Conservation (phyloP, 345 rosid genomes). For the Rhodamnia rubescens region DNA sequence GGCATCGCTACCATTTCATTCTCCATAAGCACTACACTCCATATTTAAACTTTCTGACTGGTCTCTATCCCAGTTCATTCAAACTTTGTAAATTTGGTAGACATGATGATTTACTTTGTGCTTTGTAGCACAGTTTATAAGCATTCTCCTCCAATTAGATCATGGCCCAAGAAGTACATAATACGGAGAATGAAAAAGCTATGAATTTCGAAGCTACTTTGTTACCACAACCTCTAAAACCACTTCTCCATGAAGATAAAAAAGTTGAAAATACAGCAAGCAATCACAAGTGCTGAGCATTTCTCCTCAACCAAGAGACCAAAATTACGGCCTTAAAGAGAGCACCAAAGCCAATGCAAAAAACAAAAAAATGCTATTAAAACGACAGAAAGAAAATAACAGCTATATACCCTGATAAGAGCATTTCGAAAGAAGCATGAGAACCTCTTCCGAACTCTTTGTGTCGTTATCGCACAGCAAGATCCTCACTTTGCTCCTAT, state of each 20-base stretch:
- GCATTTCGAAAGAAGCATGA: conserved; percentile 70
- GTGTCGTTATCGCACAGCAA: conserved; percentile 85
- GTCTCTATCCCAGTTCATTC: background rate
- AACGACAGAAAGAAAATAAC: background rate
- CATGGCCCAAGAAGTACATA: background rate
- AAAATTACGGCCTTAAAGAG: background rate
- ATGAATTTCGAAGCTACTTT: background rate
- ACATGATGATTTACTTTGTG: background rate
- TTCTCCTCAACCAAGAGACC: background rate
- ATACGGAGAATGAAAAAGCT: background rate
- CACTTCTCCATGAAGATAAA: background rate
- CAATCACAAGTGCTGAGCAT: background rate
- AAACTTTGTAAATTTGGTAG: background rate
- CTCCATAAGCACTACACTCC: background rate
- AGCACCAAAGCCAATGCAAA: background rate
- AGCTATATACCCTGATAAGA: conserved; percentile 74
- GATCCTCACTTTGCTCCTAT: conserved; percentile 96
- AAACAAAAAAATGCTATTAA: background rate
- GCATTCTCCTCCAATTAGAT: background rate
- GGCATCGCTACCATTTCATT: background rate
- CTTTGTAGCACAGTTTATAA: background rate
- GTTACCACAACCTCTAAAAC: background rate
- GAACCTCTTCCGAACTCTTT: conserved; percentile 63
- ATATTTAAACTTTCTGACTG: background rate
- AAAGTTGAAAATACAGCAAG: background rate